phyloP scores from a whole-genome alignment of 495 filamentous ascomycete genomes.

The Penicillium manginii region DNA sequence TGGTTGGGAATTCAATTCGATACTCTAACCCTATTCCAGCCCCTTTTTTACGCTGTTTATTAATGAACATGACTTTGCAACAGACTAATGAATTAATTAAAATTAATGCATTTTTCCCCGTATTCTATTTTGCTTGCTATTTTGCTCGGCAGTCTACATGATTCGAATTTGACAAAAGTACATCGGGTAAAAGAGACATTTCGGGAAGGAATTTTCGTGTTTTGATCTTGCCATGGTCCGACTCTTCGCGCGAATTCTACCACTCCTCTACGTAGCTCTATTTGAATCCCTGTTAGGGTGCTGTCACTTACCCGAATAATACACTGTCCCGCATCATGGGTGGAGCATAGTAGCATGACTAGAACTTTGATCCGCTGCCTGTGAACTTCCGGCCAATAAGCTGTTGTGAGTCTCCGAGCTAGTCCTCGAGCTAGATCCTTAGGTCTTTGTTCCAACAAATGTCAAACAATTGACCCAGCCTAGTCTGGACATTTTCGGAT shows the following conservation, averaged over 20 bases:
- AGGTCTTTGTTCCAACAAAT: background rate
- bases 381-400: background rate
- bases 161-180: too few relatives aligned
- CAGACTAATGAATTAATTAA: too few relatives aligned
- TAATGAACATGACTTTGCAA: too few relatives aligned
- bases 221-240: background rate
- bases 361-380: background rate
- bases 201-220: background rate
- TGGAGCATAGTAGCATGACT: background rate
- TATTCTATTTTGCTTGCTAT: too few relatives aligned
- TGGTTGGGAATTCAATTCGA: background rate
- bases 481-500: background rate
- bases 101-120: too few relatives aligned
- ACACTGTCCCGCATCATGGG: background rate
- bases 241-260: too few relatives aligned
- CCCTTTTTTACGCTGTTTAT: too few relatives aligned
- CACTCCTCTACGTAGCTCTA: too few relatives aligned
- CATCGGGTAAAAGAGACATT: background rate
- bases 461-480: background rate
- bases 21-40: too few relatives aligned
- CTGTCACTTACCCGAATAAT: background rate
- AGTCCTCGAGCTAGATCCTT: background rate
- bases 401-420: background rate
- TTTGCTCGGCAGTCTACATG: too few relatives aligned
- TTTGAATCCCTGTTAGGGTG: background rate